Base-by-base conservation (phyloP, 345 rosid genomes). In the Barbarea vulgaris region DNA sequence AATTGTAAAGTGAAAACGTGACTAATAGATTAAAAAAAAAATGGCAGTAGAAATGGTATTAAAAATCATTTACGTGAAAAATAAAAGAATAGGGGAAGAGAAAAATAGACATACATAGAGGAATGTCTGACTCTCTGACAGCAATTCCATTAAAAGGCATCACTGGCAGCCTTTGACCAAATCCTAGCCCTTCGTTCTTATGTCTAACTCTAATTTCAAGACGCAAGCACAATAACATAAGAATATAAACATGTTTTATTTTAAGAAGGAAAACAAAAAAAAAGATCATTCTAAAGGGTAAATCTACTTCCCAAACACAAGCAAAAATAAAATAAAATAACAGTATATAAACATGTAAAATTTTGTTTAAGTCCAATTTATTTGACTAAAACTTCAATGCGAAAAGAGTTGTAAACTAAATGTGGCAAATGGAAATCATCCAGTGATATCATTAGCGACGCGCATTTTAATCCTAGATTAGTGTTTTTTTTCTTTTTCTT, bases 161-260 rank as follows among this genome's bases (percentile, higher is more conserved):
- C 46, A 36, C 37, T 64, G 18, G 76, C 76, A 64, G 80, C 36
- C 80, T 77, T 77, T 77, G 80, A 70, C 80, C 76, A 64, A 54
- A 77, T 70, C 70, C 9, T 76, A 54, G 24, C 65, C 75, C 41
- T 62, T 55, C 66, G 58, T 69, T 37, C 21, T 50, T 30, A 61
- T 52, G 64, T 15, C 22, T 42, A 36, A 69, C 75, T 76, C 75
- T 30, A 6, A 19, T 76, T 53, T 44, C 65, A 31, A 76, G 70
- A 63, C 33, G 34, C 56, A 76, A 51, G 19, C 9, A 6, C 10
- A 57, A 75, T 50, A 9, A 58, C 44, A 56, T 34, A 46, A 44
- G 34, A 34, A 57, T 54, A 65, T 34, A 46, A 46, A 55, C 64
- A 64, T 73, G 56, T 64, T 44, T 44, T 8, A 27, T 7, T 0